A percentile compares a stretch with the other conserved stretches of the same genome.
Conservation (phyloP, 2,329 filamentous ascomycete species). For the Trichophyton schoenleinii region DNA sequence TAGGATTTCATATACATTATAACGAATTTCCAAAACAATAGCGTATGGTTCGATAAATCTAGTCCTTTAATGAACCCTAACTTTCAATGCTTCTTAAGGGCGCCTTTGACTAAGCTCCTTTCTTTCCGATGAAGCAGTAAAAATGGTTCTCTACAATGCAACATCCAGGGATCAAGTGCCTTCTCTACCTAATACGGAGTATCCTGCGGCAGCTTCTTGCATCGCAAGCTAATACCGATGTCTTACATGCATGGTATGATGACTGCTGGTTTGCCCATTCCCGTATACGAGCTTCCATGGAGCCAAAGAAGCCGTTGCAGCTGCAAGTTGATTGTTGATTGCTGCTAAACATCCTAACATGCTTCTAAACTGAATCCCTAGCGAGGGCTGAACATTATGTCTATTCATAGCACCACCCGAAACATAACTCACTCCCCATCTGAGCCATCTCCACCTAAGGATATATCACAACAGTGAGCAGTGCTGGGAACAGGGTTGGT, state of each 20-base stretch:
- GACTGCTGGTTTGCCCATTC: background rate
- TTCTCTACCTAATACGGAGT: background rate
- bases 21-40: background rate
- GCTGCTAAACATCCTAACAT: background rate
- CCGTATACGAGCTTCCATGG: background rate
- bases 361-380: background rate
- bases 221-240: background rate
- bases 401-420: background rate
- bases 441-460: background rate
- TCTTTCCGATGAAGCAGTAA: background rate
- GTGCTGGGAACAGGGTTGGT: background rate
- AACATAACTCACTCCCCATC: too few species aligned
- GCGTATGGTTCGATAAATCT: background rate
- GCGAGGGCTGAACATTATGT: background rate
- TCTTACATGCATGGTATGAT: background rate
- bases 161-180: background rate
- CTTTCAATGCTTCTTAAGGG: background rate
- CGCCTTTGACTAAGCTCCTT: background rate
- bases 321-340: background rate
- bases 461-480: background rate
- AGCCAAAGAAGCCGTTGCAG: background rate
- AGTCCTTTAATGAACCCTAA: background rate
- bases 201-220: background rate
- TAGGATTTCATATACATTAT: conserved; percentile 14
- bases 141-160: background rate